Evolutionary conservation across 805 yeast species (phyloP).

Genomic region (Wickerhamiella azyma): DNA sequence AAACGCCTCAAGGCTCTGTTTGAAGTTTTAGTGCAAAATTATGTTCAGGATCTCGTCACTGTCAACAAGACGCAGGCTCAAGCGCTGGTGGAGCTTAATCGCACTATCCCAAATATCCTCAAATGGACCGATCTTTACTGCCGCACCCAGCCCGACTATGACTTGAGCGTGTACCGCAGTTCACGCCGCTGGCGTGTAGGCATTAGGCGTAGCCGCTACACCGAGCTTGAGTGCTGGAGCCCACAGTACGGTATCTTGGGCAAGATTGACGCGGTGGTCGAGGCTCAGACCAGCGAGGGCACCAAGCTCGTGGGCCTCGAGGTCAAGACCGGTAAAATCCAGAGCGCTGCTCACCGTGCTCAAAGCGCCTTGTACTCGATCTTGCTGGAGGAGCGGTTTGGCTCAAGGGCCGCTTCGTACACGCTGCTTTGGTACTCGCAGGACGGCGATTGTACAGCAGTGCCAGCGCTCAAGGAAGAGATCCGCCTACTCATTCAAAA

Average conservation of each 20-base stretch:
- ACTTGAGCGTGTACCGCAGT: slow-evolving; percentile 13
- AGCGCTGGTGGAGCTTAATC: slow-evolving; percentile 40
- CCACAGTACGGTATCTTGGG: slow-evolving; percentile 86
- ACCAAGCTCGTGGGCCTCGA: slow-evolving; percentile 60
- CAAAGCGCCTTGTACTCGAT: slow-evolving; percentile 76
- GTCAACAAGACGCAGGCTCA: slow-evolving; percentile 38
- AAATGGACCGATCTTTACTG: slow-evolving; percentile 21
- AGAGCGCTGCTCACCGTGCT: slow-evolving; percentile 55
- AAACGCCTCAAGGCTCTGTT: slow-evolving; percentile 29
- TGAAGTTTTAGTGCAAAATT: slow-evolving; percentile 18
- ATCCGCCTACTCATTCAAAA: slow-evolving; percentile 54
- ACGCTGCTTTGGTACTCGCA: slow-evolving; percentile 66
- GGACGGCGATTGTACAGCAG: slow-evolving; percentile 38
- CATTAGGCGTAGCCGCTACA: slow-evolving; percentile 55
- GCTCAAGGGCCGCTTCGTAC: slow-evolving; percentile 44
- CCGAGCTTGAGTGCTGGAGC: slow-evolving; percentile 87
- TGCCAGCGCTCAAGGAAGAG: slow-evolving; percentile 42
- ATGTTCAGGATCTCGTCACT: slow-evolving; percentile 32
- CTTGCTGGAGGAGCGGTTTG: slow-evolving; percentile 63
- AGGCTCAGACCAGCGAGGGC: slow-evolving; percentile 34
- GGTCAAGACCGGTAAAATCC: slow-evolving; percentile 61
- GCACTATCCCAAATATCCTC: slow-evolving; percentile 32
- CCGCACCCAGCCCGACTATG: neutral
- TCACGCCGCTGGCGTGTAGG: slow-evolving; percentile 33
- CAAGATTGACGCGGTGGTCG: slow-evolving; percentile 74